Percentiles rank a stretch among this genome's conserved stretches.
phyloP scores from a whole-genome alignment of 1,284 basidiomycete species.

The Irpex sp. region DNA sequence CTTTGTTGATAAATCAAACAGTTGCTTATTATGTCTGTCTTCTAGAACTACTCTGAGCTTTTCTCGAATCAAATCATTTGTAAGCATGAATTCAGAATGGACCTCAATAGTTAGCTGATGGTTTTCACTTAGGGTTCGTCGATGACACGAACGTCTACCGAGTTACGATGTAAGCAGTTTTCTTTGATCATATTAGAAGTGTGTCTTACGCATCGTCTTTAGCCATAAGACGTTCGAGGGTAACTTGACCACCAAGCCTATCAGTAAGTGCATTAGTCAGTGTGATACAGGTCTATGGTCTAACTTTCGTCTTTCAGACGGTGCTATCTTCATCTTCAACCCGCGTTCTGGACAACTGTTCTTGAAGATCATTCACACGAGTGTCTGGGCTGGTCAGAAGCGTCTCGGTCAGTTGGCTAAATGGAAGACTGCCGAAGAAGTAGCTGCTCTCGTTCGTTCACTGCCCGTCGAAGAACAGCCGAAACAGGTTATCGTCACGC shows the following conservation, averaged over 20 bases:
- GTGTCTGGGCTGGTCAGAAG: slow-evolving; percentile 99
- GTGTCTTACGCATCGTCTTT: slow-evolving; percentile 7
- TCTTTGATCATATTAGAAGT: slow-evolving; percentile 2
- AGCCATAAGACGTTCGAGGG: slow-evolving; percentile 99
- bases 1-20: slow-evolving; percentile 22
- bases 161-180: slow-evolving; percentile 80
- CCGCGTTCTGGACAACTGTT: slow-evolving; percentile 98
- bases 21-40: slow-evolving; percentile 9
- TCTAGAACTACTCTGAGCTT: slow-evolving; percentile 90
- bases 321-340: slow-evolving; percentile 99
- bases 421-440: slow-evolving; percentile 99
- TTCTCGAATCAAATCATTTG: slow-evolving; percentile 99
- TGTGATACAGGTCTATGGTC: not conserved
- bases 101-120: slow-evolving; percentile 11
- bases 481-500: slow-evolving; percentile 98
- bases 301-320: slow-evolving; percentile 48
- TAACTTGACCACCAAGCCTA: slow-evolving; percentile 99
- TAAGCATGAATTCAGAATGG: slow-evolving; percentile 21
- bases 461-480: slow-evolving; percentile 99
- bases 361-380: slow-evolving; percentile 99
- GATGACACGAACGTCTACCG: slow-evolving; percentile 99
- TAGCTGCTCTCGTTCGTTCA: slow-evolving; percentile 94
- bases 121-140: slow-evolving; percentile 72
- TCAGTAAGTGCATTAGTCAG: slow-evolving; percentile 54
- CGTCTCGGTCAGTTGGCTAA: slow-evolving; percentile 99